These are phyloP conservation scores for Meira miltonrushii DNA, from an alignment of 1,284 basidiomycete species.

Conservation along the genomic window DNA sequence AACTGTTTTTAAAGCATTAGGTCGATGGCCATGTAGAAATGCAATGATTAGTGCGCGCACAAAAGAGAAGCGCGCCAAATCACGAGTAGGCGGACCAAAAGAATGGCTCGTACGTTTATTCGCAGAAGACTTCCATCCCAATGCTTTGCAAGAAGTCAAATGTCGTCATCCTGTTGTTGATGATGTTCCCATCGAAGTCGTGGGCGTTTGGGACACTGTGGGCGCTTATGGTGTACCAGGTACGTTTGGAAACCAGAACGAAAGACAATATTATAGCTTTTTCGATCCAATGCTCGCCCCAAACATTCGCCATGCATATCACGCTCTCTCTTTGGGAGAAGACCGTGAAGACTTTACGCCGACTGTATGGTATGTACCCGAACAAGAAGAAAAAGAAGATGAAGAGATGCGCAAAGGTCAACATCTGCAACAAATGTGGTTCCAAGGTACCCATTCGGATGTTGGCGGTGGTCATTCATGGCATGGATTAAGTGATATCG, in stretches of 20 bases:
- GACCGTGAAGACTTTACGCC: constrained; percentile 43
- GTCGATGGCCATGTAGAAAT: constrained; percentile 23
- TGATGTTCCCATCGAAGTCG: constrained; percentile 29
- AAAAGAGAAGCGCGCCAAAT: constrained; percentile 1
- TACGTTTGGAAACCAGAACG: constrained; percentile 23
- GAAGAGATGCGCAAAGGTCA: constrained; percentile 22
- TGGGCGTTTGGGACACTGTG: constrained; percentile 35
- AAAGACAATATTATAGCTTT: constrained; percentile 36
- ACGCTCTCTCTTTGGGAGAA: constrained; percentile 42
- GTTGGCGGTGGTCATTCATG: constrained; percentile 41
- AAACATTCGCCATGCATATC: constrained; percentile 43
- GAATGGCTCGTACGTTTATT: too few relatives aligned
- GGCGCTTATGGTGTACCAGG: constrained; percentile 29
- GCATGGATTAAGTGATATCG: constrained; percentile 39
- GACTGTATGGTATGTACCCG: constrained; percentile 35
- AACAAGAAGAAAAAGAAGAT: not conserved
- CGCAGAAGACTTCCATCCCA: not conserved
- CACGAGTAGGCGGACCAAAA: too few relatives aligned
- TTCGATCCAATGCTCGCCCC: constrained; percentile 42
- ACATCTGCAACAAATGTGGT: constrained; percentile 41
- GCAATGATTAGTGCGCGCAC: constrained; percentile 18
- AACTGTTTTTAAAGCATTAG: constrained; percentile 17
- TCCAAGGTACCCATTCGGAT: constrained; percentile 45
- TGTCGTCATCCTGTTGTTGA: constrained; percentile 12
- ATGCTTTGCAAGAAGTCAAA: constrained; percentile 2